These are phyloP conservation scores for Trichoderma guizhouense DNA, from an alignment of 2,329 filamentous ascomycete genomes.

Conservation along the genomic window DNA sequence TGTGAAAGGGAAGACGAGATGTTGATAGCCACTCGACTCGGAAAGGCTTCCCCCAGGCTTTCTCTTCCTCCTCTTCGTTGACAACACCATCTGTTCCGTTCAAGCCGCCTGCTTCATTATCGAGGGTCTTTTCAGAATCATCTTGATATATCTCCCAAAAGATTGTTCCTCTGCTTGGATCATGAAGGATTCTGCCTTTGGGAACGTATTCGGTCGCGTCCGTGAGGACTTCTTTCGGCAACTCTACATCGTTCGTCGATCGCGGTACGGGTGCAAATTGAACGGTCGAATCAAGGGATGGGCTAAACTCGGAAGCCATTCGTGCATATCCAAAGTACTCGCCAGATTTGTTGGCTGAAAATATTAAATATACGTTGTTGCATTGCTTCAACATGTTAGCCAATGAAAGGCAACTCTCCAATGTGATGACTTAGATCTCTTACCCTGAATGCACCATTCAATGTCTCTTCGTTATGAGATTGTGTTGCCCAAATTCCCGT, in stretches of 20 bases:
- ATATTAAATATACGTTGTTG: conserved; percentile 86
- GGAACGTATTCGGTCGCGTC: conserved; percentile 75
- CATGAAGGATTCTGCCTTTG: conserved; percentile 83
- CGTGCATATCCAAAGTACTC: conserved; percentile 95
- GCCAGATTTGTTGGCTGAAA: conserved; percentile 95
- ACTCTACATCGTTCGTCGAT: conserved; percentile 56
- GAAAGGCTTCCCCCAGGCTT: conserved; percentile 83
- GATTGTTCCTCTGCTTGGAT: conserved; percentile 89
- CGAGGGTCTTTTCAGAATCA: conserved; percentile 45
- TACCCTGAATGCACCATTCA: conserved; percentile 83
- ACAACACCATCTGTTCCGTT: conserved; percentile 41
- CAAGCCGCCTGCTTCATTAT: conserved; percentile 40
- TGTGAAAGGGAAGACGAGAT: conserved; percentile 78
- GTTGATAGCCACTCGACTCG: conserved; percentile 87
- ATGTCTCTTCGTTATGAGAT: conserved; percentile 79
- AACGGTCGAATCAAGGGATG: conserved; percentile 67
- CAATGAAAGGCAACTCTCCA: not conserved
- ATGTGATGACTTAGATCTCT: conserved; percentile 24
- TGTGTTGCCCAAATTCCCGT: conserved; percentile 94
- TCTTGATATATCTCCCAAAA: conserved; percentile 85
- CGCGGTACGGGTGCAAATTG: conserved; percentile 66
- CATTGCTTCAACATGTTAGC: conserved; percentile 52
- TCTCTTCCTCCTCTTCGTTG: conserved; percentile 42
- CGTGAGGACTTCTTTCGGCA: conserved; percentile 76
- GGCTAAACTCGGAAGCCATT: conserved; percentile 80